A percentile compares a stretch with the other conserved stretches of the same genome.
Conservation (phyloP, 306 rosid genomes). For the Herpetospermum pedunculosum region DNA sequence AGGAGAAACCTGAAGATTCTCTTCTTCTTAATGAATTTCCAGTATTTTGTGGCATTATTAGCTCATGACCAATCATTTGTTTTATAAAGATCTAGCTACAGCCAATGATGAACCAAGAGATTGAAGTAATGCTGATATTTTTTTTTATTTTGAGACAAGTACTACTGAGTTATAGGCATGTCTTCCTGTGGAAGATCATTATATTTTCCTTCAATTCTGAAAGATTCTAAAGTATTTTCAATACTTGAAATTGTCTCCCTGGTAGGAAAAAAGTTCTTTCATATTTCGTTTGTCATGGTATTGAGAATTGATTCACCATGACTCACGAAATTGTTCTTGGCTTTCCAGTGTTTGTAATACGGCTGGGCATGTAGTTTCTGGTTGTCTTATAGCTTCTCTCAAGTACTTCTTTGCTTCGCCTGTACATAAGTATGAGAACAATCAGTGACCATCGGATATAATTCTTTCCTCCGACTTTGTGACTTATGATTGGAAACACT, state of each 20-base stretch:
- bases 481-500: no score
- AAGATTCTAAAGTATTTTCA: neutral
- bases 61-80: no score
- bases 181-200: neutral
- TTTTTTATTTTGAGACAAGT: no score
- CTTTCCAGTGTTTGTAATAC: neutral
- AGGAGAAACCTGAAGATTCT: no score
- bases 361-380: neutral
- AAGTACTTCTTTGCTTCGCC: no score
- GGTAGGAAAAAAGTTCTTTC: neutral
- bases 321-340: neutral
- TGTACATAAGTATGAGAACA: no score
- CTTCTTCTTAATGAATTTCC: no score
- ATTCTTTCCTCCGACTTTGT: neutral
- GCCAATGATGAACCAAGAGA: no score
- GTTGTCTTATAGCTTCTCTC: neutral
- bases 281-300: neutral
- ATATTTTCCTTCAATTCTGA: neutral
- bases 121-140: no score
- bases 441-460: neutral
- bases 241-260: neutral
- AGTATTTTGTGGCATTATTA: no score
- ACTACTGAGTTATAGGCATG: neutral
- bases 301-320: neutral
- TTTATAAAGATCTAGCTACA: no score